phyloP scores from a whole-genome alignment of 106 monocot genomes.

The Amphibolis antarctica region DNA sequence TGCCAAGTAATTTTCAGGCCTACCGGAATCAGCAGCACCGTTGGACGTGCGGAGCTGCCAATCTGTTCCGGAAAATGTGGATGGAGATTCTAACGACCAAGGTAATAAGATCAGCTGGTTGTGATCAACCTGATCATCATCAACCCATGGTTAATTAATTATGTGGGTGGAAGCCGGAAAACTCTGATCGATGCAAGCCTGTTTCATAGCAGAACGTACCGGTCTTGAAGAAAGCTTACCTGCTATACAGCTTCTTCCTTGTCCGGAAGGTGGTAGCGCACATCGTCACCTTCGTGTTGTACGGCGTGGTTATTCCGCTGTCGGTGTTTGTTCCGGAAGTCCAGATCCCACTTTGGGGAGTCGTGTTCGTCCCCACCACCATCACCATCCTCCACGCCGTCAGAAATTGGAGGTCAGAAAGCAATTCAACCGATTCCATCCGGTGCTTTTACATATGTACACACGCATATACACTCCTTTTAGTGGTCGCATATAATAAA shows the following conservation, averaged over 20 bases:
- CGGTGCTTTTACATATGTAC: no score
- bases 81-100: constrained; percentile 42
- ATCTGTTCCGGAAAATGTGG: constrained; percentile 66
- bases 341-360: constrained; percentile 63
- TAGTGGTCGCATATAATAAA: not conserved
- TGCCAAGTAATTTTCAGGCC: constrained; percentile 70
- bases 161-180: no score
- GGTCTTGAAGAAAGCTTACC: constrained; percentile 56
- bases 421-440: no score
- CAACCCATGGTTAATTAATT: no score
- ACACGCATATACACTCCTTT: no score
- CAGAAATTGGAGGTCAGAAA: constrained; percentile 44
- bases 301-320: constrained; percentile 54
- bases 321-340: constrained; percentile 72
- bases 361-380: constrained; percentile 59
- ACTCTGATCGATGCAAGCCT: no score
- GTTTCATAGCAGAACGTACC: constrained; percentile 52
- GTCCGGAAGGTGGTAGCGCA: constrained; percentile 68
- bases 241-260: constrained; percentile 79
- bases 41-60: constrained; percentile 87
- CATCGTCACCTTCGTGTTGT: constrained; percentile 61
- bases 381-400: constrained; percentile 60
- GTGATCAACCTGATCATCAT: no score
- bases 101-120: constrained; percentile 20
- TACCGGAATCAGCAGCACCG: constrained; percentile 79